Base-by-base conservation (phyloP, 2,329 filamentous ascomycete genomes). In the Drechslera avenae region DNA sequence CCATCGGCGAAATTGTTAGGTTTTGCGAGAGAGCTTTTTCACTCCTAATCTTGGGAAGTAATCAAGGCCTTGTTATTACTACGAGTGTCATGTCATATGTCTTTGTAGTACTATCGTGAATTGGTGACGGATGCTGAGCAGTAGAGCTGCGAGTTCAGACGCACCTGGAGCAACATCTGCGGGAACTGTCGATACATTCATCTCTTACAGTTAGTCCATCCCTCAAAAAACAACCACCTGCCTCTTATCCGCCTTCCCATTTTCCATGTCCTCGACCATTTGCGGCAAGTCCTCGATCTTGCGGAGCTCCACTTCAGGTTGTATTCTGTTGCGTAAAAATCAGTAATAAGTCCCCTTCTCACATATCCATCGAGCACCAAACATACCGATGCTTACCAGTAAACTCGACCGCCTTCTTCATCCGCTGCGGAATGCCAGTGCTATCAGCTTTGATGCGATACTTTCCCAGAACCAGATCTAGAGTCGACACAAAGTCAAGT, bases 321-420 rank as follows among this genome's bases (percentile, higher is more conserved):
- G 68, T 43, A 77, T 75, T 28, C 66, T 28, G 4, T 28, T 68
- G 21, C 10, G 16, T 10, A 28, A 13, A 13, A 10, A 28, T 62
- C 36, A 62, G 51, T 28, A 4, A 7, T 8, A 28, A 28, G 1
- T 3, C 2, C 9, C 12, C 10, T 13, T 13, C 26, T 28, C 9
- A 30, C 3, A 28, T 26, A 17, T 12, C 14, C n/a, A n/a, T 12
- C 18, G n/a, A n/a, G 6, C 21, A 28, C 3, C 4, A 3, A 10
- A 55, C 56, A 48, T 46, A 57, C 56, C 33, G 50, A 50, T 78
- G 74, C 58, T 76, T 71, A 13, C 67, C 73, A 3, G 74, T 77
- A 39, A 78, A 78, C 5, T 72, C 70, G n/a, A 78, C 66, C 4
- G 76, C 76, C 57, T 76, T 76, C 48, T 68, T 65, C 71, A 78